Percentiles rank a stretch among this genome's conserved stretches.
These are phyloP conservation scores for Anthoceros angustus DNA, from an alignment of 225 moss, liverwort and hornwort species.

Conservation along the genomic window DNA sequence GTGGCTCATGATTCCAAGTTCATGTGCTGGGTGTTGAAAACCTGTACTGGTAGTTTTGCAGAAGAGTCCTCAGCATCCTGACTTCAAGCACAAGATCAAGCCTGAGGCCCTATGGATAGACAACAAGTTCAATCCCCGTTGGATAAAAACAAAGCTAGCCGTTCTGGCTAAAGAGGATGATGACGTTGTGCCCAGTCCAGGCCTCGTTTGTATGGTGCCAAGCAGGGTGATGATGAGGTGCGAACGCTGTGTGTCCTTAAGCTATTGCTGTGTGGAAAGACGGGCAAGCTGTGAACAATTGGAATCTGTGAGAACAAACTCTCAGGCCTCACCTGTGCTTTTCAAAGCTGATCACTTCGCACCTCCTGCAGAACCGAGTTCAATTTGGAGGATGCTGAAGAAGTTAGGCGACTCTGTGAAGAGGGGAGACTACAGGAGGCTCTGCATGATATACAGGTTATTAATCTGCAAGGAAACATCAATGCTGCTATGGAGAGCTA, in stretches of 20 bases:
- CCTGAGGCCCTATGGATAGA: not conserved
- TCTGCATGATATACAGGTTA: not conserved
- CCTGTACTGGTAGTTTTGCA: not conserved
- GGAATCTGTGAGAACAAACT: not conserved
- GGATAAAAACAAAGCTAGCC: not conserved
- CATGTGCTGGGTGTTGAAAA: not conserved
- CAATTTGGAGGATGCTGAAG: not conserved
- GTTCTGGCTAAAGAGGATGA: not conserved
- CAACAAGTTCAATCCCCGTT: not conserved
- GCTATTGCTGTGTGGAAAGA: not conserved
- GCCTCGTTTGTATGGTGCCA: not conserved
- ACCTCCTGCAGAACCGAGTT: not conserved
- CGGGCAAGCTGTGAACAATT: not conserved
- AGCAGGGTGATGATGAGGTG: not conserved
- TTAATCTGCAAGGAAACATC: not conserved
- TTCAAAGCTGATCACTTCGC: not conserved
- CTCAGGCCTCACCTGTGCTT: not conserved
- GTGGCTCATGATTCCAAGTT: not conserved
- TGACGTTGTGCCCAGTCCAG: not conserved
- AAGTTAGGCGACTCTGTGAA: not conserved
- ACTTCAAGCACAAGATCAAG: not conserved
- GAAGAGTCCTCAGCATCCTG: constrained; percentile 1
- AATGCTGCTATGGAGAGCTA: not conserved
- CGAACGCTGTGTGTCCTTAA: not conserved
- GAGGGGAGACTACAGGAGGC: not conserved